Evolutionary conservation across 1,139 yeast species (phyloP).

Genomic region (Magnusiomyces fungicola): DNA sequence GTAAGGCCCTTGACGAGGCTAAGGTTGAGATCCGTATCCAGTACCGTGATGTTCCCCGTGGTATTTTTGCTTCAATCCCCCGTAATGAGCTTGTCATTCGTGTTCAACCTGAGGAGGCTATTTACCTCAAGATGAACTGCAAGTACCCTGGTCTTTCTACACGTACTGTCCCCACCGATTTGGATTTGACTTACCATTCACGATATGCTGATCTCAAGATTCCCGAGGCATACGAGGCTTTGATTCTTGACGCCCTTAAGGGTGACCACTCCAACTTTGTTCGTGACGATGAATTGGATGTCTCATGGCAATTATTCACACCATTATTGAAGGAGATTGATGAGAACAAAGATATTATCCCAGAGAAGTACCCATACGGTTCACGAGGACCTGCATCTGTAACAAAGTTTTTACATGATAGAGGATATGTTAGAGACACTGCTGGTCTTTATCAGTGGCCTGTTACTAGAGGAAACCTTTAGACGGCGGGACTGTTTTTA

Average conservation of each 20-base stretch:
- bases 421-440: conserved; percentile 60
- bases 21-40: conserved; percentile 91
- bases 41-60: conserved; percentile 77
- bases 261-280: conserved; percentile 98
- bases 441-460: conserved; percentile 27
- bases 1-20: conserved; percentile 87
- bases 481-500: no score
- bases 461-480: conserved; percentile 21
- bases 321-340: conserved; percentile 81
- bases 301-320: conserved; percentile 88
- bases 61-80: conserved; percentile 73
- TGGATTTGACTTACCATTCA: conserved; percentile 76
- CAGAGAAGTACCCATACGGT: conserved; percentile 82
- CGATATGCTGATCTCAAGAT: conserved; percentile 76
- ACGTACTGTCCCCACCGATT: conserved; percentile 74
- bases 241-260: conserved; percentile 79
- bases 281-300: conserved; percentile 94
- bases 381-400: conserved; percentile 67
- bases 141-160: conserved; percentile 89
- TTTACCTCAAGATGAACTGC: conserved; percentile 84
- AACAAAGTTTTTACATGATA: conserved; percentile 52
- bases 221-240: conserved; percentile 96
- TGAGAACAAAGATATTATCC: conserved; percentile 36
- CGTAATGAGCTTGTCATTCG: conserved; percentile 91
- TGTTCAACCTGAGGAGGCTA: conserved; percentile 91